Base-by-base conservation (phyloP, 2,329 filamentous ascomycete genomes). In the Mycosphaerelloides madeirae region DNA sequence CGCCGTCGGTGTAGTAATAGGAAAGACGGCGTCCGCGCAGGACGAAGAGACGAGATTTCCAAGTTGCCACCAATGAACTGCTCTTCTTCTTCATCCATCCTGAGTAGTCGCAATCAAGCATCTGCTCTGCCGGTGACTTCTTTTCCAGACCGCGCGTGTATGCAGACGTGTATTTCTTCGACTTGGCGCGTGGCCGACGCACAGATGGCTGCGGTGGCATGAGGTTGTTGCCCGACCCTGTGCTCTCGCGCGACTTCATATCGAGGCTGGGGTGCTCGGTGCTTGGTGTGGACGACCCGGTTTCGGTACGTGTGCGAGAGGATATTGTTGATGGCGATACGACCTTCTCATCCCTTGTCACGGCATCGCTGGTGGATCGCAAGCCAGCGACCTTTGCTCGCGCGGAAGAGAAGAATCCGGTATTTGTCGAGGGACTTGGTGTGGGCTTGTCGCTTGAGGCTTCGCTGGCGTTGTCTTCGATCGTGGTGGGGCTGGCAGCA, bases 71-170 rank as follows among this genome's bases (percentile, higher is more conserved):
- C 28, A 97, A 74, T 60, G 91, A 93, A 1, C 88, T 91, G 48
- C 88, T 95, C 68, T 94, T 90, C 77, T 98, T 98, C 75, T 93
- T 97, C 93, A 98, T 98, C 93, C 93, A 98, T 1, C 93, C 93
- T 59, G 84, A 91, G 65, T 95, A 97, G 62, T 98, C 91, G 43
- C 88, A 91, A 49, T 81, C 82, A 50, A 81, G 72, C 67, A 95
- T 93, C 49, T 91, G 89, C 62, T 95, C 87, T 43, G 81, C 75
- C 0, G 93, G 93, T 0, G 79, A 71, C 48, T 91, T 85, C 66
- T 90, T 89, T 56, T 86, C 78, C 31, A 97, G 71, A 0, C 93
- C 93, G 22, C 87, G 84, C 14, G 83, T 87, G 67, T 97, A 98
- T 1, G 93, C 93, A 60, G 90, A 96, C 0, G 93, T 98, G 46